Evolutionary conservation across 352 stramenopile species (phyloP).

Genomic region (Phytopythium delawarense): DNA sequence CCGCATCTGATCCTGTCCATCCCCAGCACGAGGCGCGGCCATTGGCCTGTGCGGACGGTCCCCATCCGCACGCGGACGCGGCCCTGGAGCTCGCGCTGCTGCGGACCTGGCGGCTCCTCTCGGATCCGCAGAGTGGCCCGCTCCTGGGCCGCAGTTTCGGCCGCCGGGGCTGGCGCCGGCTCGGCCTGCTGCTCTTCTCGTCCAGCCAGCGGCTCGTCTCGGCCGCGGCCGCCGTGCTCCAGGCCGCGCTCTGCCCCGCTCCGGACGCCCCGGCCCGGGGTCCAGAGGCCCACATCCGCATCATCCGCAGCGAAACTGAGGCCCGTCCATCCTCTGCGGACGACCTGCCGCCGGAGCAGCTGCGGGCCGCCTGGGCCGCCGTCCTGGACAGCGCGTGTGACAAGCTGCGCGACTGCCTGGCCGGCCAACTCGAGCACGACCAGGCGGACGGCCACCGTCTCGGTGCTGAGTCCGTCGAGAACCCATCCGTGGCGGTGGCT

Average conservation of each 20-base stretch:
- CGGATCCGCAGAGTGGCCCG: slow-evolving; percentile 8
- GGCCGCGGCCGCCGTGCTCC: slow-evolving; percentile 17
- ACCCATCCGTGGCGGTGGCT: slow-evolving; percentile 1
- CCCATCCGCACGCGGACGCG: slow-evolving; percentile 2
- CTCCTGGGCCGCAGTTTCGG: slow-evolving; percentile 8
- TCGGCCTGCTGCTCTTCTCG: slow-evolving; percentile 23
- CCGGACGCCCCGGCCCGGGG: neutral
- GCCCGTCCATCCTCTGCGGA: slow-evolving; percentile 1
- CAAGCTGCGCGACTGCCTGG: slow-evolving; percentile 21
- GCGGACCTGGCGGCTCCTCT: slow-evolving; percentile 14
- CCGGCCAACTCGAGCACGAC: neutral
- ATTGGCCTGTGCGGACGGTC: neutral
- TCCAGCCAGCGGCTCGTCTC: slow-evolving; percentile 12
- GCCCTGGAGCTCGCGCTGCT: slow-evolving; percentile 21
- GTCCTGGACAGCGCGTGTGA: slow-evolving; percentile 16
- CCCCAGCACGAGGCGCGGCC: slow-evolving; percentile 1
- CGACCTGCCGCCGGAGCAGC: neutral
- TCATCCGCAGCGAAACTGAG: neutral
- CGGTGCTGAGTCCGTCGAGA: neutral
- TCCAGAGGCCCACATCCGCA: neutral
- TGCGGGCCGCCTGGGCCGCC: slow-evolving; percentile 9
- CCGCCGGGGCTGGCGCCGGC: slow-evolving; percentile 16
- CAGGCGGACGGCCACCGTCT: slow-evolving; percentile 17
- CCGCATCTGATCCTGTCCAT: neutral
- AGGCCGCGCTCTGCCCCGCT: slow-evolving; percentile 5